A percentile compares a stretch with the other conserved stretches of the same genome.
These are phyloP conservation scores for Cicer cuneatum DNA, from an alignment of 306 rosid genomes.

Conservation along the genomic window DNA sequence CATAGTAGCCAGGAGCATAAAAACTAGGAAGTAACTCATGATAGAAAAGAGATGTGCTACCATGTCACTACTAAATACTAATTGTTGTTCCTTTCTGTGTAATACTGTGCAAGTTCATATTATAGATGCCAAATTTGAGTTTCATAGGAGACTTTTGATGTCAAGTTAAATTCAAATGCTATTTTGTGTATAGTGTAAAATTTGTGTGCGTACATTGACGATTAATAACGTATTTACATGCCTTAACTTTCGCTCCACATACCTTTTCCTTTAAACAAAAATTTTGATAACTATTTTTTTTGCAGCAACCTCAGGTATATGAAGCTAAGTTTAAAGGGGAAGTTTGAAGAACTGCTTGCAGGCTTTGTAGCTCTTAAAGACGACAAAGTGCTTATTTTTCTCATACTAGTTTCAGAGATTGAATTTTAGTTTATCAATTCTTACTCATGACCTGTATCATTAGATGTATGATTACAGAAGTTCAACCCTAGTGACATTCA, in stretches of 20 bases:
- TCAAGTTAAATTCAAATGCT: conserved; percentile 34
- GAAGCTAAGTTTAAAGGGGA: conserved; percentile 77
- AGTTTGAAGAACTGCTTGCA: conserved; percentile 53
- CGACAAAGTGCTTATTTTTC: conserved; percentile 15
- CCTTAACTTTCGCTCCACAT: background rate
- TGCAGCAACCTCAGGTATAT: conserved; percentile 83
- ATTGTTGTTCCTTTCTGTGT: background rate
- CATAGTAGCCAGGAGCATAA: too few relatives aligned
- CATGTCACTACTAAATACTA: background rate
- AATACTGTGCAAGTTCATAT: background rate
- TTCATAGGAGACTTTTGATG: background rate
- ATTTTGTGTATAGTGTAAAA: background rate
- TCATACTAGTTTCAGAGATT: conserved; percentile 38
- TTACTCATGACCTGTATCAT: conserved; percentile 39
- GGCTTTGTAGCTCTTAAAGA: conserved; percentile 8
- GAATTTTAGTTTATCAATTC: conserved; percentile 40
- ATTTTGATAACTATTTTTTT: conserved; percentile 10
- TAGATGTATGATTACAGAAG: conserved; percentile 45
- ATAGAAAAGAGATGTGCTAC: background rate
- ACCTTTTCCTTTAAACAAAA: background rate
- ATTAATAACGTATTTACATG: background rate
- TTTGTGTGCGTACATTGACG: background rate
- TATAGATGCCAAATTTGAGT: conserved; percentile 1
- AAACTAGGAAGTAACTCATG: background rate
- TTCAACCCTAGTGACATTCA: conserved; percentile 33